Evolutionary conservation across 1,284 basidiomycete genomes (phyloP), one percentile per base, ranked within the genome.

Genomic region (Neotropicomus parvogracilis): DNA sequence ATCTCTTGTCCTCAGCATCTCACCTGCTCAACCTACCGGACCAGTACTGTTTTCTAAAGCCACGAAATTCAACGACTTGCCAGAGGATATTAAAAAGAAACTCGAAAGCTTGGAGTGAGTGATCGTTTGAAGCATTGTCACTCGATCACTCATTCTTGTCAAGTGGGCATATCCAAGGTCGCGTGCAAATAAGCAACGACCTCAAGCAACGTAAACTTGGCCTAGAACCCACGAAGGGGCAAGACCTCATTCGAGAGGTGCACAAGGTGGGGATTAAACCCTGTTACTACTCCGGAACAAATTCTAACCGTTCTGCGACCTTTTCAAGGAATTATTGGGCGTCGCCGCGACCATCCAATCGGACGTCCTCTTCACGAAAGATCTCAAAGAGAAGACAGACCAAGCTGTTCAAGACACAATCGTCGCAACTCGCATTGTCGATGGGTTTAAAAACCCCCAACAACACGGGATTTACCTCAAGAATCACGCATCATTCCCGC

Each of bases 1-100:
- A 32, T 27, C 3, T 12, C 46, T 52, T 17, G 10, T 43, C 48
- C 21, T 45, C 46, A 62, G 56, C 26, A 48, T 58, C 46, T 55
- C 66, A 11, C 62, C 59, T 13, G 53, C 60, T 29, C 63, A 70
- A 46, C 45, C 57, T 19, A 50, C 54, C 26, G 73, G 72, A 2
- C 68, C 72, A 21, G 73, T 76, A n/a, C 64, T 74, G 1, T 84
- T 88, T 58, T 79, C 77, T 14, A 88, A 82, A 62, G 78, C 80
- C 0, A 88, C 88, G 0, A 91, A 88, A 62, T 92, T 90, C 65
- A 90, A 92, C 44, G 89, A 92, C 60, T 66, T 91, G 14, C 82
- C 88, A 0, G 88, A 91, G 45, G 74, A 78, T 2, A 56, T 82
- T 32, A 85, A 81, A 65, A 80, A 69, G 53, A 71, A 68, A 6